Percentiles rank a stretch among this genome's conserved stretches.
These are phyloP conservation scores for Thelephora aurantiotincta DNA, from an alignment of 768 basidiomycete genomes.

Conservation along the genomic window DNA sequence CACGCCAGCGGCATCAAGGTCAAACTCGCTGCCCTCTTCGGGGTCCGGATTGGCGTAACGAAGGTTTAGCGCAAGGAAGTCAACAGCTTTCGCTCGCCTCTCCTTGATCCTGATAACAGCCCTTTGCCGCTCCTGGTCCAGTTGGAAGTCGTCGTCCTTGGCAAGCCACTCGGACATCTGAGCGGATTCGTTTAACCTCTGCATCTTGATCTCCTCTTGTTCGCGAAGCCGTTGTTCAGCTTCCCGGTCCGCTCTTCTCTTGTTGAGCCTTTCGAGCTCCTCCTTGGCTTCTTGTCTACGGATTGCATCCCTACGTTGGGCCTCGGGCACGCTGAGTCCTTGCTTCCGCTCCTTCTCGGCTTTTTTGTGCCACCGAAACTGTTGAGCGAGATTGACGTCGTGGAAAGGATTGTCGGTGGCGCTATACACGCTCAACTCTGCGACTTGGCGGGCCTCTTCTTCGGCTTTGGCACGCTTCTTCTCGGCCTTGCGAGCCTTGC, in stretches of 20 bases:
- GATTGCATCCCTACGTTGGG: conserved; percentile 64
- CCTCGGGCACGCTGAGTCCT: conserved; percentile 68
- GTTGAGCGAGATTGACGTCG: conserved; percentile 90
- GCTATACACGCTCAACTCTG: conserved; percentile 92
- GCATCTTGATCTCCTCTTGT: conserved; percentile 85
- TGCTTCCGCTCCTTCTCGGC: conserved; percentile 87
- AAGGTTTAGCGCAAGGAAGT: conserved; percentile 91
- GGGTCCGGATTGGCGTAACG: conserved; percentile 73
- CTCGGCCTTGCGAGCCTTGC: conserved; percentile 74
- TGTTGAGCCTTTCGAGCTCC: conserved; percentile 85
- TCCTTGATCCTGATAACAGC: conserved; percentile 93
- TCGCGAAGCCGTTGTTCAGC: conserved; percentile 79
- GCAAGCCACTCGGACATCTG: conserved; percentile 98
- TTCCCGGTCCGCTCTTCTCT: conserved; percentile 83
- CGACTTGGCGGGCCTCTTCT: conserved; percentile 84
- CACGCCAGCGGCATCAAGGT: conserved; percentile 73
- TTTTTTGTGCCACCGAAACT: conserved; percentile 99
- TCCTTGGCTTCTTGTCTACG: conserved; percentile 87
- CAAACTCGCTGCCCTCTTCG: conserved; percentile 43
- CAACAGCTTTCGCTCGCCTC: conserved; percentile 96
- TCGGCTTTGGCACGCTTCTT: conserved; percentile 74
- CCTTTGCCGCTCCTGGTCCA: conserved; percentile 83
- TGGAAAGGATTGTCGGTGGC: conserved; percentile 97
- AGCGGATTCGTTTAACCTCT: conserved; percentile 81
- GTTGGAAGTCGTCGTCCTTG: conserved; percentile 93